phyloP scores from a whole-genome alignment of 73 alveolate species.

The Paramecium octaurelia region DNA sequence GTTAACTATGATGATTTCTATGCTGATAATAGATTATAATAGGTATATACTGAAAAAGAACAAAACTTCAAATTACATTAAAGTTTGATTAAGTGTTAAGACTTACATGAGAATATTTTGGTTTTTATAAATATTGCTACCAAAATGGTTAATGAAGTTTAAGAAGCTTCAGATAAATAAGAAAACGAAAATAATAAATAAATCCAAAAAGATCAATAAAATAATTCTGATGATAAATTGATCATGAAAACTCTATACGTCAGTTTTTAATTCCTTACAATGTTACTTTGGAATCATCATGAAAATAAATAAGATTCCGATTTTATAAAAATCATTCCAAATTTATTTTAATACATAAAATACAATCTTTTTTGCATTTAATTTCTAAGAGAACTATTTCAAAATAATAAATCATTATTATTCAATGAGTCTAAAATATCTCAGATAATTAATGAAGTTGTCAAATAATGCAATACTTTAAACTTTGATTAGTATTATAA shows the following conservation, averaged over 20 bases:
- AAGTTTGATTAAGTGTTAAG: neutral
- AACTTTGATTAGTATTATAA: neutral
- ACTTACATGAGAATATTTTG: slow-evolving; percentile 31
- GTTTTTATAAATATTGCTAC: neutral
- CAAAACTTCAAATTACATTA: neutral
- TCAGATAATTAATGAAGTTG: neutral
- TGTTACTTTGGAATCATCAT: slow-evolving; percentile 34
- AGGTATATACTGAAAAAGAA: slow-evolving; percentile 3
- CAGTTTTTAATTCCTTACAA: neutral
- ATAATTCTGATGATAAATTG: neutral
- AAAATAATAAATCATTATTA: slow-evolving; percentile 1
- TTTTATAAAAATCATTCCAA: neutral
- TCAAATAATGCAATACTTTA: neutral
- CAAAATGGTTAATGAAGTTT: neutral
- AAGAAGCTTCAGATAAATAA: neutral
- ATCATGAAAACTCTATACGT: neutral
- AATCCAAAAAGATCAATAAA: neutral
- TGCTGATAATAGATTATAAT: neutral
- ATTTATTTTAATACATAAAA: neutral
- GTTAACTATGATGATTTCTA: neutral
- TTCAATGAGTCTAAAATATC: neutral
- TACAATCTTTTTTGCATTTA: neutral
- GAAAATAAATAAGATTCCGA: slow-evolving; percentile 34
- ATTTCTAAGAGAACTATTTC: slow-evolving; percentile 25
- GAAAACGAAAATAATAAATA: neutral